Conservation (phyloP, 495 filamentous ascomycete genomes). For the Echria macrotheca region DNA sequence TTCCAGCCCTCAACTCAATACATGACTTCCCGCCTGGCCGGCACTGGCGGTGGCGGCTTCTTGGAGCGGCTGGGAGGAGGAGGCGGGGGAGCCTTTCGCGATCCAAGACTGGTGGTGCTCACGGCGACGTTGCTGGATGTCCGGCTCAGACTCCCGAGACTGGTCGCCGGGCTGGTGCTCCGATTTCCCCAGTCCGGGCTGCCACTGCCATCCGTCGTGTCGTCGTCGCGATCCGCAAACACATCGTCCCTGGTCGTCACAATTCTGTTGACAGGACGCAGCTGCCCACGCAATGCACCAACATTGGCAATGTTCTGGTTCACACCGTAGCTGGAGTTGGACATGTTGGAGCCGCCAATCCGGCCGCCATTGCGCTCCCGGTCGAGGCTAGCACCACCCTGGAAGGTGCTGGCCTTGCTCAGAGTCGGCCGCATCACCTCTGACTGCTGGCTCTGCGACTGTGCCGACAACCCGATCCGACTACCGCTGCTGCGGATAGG, state of each 20-base stretch:
- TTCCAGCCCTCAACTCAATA: slow-evolving; percentile 20
- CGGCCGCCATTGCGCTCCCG: slow-evolving; percentile 22
- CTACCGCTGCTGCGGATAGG: slow-evolving; percentile 53
- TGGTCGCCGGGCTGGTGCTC: slow-evolving; percentile 58
- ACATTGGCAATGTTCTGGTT: slow-evolving; percentile 27
- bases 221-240: slow-evolving; percentile 60
- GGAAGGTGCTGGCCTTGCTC: slow-evolving; percentile 39
- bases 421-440: slow-evolving; percentile 33
- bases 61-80: slow-evolving; percentile 75
- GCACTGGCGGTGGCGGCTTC: slow-evolving; percentile 67
- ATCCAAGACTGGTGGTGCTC: slow-evolving; percentile 34
- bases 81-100: slow-evolving; percentile 71
- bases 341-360: slow-evolving; percentile 18
- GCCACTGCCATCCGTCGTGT: slow-evolving; percentile 50
- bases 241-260: slow-evolving; percentile 46
- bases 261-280: slow-evolving; percentile 37
- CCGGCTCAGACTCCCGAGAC: slow-evolving; percentile 54
- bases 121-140: slow-evolving; percentile 48
- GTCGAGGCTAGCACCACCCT: slow-evolving; percentile 23
- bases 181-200: slow-evolving; percentile 57
- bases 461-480: slow-evolving; percentile 40
- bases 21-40: slow-evolving; percentile 33
- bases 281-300: slow-evolving; percentile 34
- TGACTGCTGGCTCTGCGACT: slow-evolving; percentile 25
- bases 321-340: slow-evolving; percentile 27